Evolutionary conservation across 2,329 filamentous ascomycete genomes (phyloP), one percentile per base, ranked within the genome.

Genomic region (Thielaviopsis euricoi): DNA sequence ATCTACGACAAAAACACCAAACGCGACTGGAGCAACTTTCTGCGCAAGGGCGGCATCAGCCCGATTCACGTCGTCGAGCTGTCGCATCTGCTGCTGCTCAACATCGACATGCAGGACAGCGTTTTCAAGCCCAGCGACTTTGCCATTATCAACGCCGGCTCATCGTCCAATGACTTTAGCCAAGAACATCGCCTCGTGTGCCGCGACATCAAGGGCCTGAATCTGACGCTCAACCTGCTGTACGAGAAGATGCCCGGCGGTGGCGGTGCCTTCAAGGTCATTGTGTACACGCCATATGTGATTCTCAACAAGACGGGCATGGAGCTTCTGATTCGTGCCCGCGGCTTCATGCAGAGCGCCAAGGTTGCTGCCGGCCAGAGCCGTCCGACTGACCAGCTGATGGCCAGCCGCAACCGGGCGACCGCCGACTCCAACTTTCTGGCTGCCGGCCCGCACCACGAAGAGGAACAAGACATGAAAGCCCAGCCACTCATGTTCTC

Each of bases 1-100:
- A 97, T 98, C 58, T 98, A 97, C 67, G 93, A 98, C 74, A 96
- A 94, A 73, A 94, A 95, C 69, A 96, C 90, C 0, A 94, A 91
- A 75, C 95, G 94, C 68, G 93, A 98, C 68, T 98, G 93, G 93
- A 94, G 89, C 4, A 98, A 98, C 69, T 98, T 98, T 72, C 74
- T 98, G 52, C 83, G 93, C 59, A 97, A 96, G 70, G 93, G 94
- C 25, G 94, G 94, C 15, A 85, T 97, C 58, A 98, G 93, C 68
- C 94, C 94, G 0, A 90, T 98, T 0, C 93, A 98, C 67, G 90
- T 97, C 10, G 91, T 97, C 19, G 91, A 98, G 70, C 76, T 98
- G 21, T 96, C 91, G 0, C 94, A 97, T 70, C 76, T 98, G 9
- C 77, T 98, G 2, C 76, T 98, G 29, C 79, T 98, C 65, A 97